Evolutionary conservation across 2,329 filamentous ascomycete genomes (phyloP), one percentile per base, ranked within the genome.

Genomic region (Remersonia thermophila): DNA sequence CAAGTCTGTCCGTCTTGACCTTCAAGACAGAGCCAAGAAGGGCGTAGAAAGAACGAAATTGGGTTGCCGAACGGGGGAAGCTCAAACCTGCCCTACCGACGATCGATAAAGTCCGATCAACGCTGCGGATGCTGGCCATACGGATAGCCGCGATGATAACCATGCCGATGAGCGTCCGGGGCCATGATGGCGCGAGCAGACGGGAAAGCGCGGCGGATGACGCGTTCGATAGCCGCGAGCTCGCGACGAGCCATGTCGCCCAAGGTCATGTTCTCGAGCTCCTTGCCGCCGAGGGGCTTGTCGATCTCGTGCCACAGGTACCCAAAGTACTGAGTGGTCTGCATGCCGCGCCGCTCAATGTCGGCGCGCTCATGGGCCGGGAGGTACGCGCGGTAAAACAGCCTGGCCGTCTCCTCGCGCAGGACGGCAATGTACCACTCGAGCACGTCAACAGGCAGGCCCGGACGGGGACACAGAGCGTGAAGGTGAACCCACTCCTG

Each of bases 391-490:
- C 47, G 35, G 25, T 60, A 46, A 9, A 67, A 51, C 16, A 60
- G 57, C 2, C 61, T 55, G 10, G 51, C 56, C 1, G 69, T 69
- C 47, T 71, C 65, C 44, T 71, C 63, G 27, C 70, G 67, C 38
- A 77, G 67, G 16, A 72, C 40, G 12, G 59, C 55, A 36, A 76
- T 66, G 54, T 75, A 77, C 59, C 64, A 77, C 71, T 76, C 65
- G 15, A 77, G 51, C 3, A 77, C 51, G 46, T 78, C 74, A 11
- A 60, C 46, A 0, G 68, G 64, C 26, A 59, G 49, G 23, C 57
- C 60, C 1, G 61, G 59, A 54, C 71, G 73, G 4, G 66, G 61
- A 3, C 58, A 58, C 20, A 77, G 54, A 0, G 63, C 62, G 47
- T 71, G 71, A 41, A 69, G 59, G 42, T 73, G 64, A 16, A 57